Base-by-base conservation (phyloP, 768 basidiomycete genomes). In the Leucocoprinus sp. region DNA sequence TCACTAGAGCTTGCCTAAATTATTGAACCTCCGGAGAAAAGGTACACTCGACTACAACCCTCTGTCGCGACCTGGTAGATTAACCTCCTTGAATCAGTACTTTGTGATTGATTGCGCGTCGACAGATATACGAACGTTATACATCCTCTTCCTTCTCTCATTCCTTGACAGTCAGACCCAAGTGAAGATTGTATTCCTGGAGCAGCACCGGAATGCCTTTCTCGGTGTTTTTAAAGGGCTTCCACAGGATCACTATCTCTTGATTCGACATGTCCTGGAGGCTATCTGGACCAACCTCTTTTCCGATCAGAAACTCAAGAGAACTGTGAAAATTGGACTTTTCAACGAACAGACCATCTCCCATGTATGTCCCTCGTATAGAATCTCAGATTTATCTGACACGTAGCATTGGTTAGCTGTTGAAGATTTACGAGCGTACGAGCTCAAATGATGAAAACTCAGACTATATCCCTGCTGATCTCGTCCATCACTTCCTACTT, bases 401-500 rank as follows among this genome's bases (percentile, higher is more conserved):
- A 23, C 31, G 11, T 11, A 11, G 6, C 15, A n/a, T 14, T 15
- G 2, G n/a, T 17, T 28, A 90, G 80, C 69, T 96, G 17, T 50
- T 82, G 22, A 86, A 84, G 61, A 64, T 95, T 2, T 90, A 95
- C 50, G 78, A 82, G 9, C 76, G 86, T 2, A 60, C 60, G 4
- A 61, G 57, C 24, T 54, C 76, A 0, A 80, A 82, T 51, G 68
- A 64, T 5, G 60, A 61, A 1, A 67, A 74, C 15, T 58, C 65
- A 2, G 78, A 80, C 12, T 66, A 79, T 36, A 61, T 81, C 15
- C 83, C 81, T 8, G 90, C 84, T 1, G 82, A 93, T 52, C 70
- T 95, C 3, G 81, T 76, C 0, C 87, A 91, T 50, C 90, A 93
- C 54, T 97, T 96, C 61, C 65, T 96, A 8, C 74, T 93, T 21